phyloP scores from a whole-genome alignment of 192 early-diverging fungal genomes.

The Linnemannia exigua region DNA sequence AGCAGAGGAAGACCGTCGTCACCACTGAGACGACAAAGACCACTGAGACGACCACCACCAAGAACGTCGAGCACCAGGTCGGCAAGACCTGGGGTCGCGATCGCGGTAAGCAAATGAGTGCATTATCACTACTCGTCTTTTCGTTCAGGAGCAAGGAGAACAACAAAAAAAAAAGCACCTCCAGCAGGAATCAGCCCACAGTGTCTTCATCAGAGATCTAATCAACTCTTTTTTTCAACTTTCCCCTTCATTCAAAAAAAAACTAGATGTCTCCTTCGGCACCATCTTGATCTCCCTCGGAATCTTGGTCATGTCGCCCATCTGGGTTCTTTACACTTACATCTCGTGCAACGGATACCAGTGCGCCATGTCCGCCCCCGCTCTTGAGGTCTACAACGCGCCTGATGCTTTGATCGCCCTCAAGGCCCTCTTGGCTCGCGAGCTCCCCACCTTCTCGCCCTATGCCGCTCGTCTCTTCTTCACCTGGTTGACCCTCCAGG shows the following conservation, averaged over 20 bases:
- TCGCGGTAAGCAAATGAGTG: slow-evolving; percentile 64
- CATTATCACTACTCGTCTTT: no score
- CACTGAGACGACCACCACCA: slow-evolving; percentile 22
- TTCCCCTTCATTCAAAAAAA: slow-evolving; percentile 11
- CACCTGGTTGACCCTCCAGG: slow-evolving; percentile 81
- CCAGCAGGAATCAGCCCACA: neutral
- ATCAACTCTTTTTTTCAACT: neutral
- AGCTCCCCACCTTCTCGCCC: slow-evolving; percentile 62
- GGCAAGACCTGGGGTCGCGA: slow-evolving; percentile 85
- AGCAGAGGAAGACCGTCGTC: slow-evolving; percentile 41
- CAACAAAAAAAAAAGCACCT: neutral
- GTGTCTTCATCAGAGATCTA: neutral
- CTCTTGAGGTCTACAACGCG: slow-evolving; percentile 50
- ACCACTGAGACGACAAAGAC: slow-evolving; percentile 16
- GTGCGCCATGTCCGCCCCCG: slow-evolving; percentile 74
- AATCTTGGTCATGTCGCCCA: slow-evolving; percentile 75
- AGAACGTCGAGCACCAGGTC: slow-evolving; percentile 63
- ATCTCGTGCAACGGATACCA: slow-evolving; percentile 74
- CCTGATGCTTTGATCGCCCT: slow-evolving; percentile 44
- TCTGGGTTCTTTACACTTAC: slow-evolving; percentile 79
- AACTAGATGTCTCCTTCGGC: slow-evolving; percentile 63
- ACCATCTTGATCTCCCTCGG: slow-evolving; percentile 66
- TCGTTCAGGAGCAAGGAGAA: neutral
- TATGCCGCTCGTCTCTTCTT: slow-evolving; percentile 70
- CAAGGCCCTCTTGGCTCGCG: slow-evolving; percentile 34